Evolutionary conservation across 371 early-diverging fungal genomes (phyloP), one percentile per base, ranked within the genome.

Genomic region (Mucor mucedo): DNA sequence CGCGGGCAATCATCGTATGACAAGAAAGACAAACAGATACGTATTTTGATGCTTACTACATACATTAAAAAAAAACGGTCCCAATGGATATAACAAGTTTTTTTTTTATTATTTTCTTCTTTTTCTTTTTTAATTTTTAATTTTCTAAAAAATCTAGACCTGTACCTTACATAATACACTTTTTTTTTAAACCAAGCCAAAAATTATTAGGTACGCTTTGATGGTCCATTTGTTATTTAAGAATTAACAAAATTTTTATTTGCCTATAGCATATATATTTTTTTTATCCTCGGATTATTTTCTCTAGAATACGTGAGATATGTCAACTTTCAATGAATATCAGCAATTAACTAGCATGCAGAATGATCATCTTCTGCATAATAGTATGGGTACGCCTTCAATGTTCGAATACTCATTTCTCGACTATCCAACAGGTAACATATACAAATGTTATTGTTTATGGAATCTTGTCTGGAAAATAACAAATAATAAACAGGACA

Each of bases 31-130:
- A 44, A 47, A 47, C 47, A 44, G 13, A 44, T 44, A 47, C 47
- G n/a, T 35, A 35, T 21, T 47, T 47, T 16, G 21, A 21, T 21
- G 27, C 16, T 47, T 21, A 47, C 16, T 21, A 47, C 27, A 47
- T 47, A 21, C 27, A 47, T 21, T 21, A 47, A 45, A 45, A 45
- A 47, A 47, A 47, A 21, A 47, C 47, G 47, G 47, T 47, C 47
- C 47, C 47, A 47, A 8, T 47, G 5, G 21, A 21, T 47, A 47
- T 47, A 21, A 47, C 47, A 47, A 21, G 3, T 47, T 47, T 47
- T 47, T 16, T 16, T 45, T 47, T 27, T 27, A 8, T 21, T 47
- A 4, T 47, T 21, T 47, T 21, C 21, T 16, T 21, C 21, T 47
- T 27, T 21, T 21, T 47, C 21, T 47, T 47, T 21, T 47, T 27